Evolutionary conservation across 306 rosid species (phyloP).

Genomic region (Begonia masoniana): DNA sequence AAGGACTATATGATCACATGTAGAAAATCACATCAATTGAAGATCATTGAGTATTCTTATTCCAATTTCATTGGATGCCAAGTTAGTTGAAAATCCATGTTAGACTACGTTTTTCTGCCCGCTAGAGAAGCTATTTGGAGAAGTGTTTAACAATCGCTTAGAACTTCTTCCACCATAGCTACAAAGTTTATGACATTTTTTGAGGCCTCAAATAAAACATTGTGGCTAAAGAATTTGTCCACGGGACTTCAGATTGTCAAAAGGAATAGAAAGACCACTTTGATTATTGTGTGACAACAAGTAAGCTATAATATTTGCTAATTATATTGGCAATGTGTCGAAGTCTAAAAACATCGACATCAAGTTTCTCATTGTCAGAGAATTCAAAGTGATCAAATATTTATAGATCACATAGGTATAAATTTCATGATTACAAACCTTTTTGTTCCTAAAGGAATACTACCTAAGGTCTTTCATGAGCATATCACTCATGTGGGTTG

Average conservation of each 20-base stretch:
- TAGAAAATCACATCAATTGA: no score
- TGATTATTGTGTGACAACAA: no score
- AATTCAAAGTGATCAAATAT: background rate
- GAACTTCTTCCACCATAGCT: background rate
- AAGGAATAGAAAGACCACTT: no score
- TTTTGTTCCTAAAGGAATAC: no score
- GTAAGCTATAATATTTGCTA: background rate
- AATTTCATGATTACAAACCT: no score
- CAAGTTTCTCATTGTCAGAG: background rate
- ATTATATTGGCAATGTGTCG: background rate
- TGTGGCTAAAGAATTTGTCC: background rate
- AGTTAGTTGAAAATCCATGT: background rate
- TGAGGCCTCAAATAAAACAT: background rate
- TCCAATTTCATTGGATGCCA: background rate
- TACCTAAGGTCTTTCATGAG: no score
- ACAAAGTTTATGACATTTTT: background rate
- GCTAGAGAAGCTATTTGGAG: background rate
- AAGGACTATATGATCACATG: background rate
- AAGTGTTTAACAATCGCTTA: no score
- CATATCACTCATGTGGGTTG: no score
- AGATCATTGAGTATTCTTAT: background rate
- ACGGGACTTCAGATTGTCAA: background rate
- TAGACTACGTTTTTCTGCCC: background rate
- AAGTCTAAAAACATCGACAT: background rate
- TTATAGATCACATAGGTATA: background rate